phyloP scores from a whole-genome alignment of 1,284 basidiomycete species.

The Ceratobasidium sp. region DNA sequence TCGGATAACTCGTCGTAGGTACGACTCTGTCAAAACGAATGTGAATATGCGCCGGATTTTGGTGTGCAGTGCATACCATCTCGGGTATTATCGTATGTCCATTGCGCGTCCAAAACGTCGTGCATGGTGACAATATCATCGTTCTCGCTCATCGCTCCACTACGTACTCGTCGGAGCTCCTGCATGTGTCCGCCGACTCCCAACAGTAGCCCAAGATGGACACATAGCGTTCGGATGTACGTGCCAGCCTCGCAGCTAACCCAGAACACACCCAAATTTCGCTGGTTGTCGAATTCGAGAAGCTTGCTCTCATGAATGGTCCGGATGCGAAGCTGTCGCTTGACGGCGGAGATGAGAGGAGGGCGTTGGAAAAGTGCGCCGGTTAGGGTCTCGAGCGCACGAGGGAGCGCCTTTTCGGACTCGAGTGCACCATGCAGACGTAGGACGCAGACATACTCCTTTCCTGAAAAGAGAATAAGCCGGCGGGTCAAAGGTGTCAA shows the following conservation, averaged over 20 bases:
- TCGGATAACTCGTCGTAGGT: conserved; percentile 92
- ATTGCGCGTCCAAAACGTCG: conserved; percentile 98
- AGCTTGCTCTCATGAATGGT: conserved; percentile 98
- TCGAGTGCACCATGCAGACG: conserved; percentile 86
- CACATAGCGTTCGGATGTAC: conserved; percentile 97
- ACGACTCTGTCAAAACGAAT: conserved; percentile 70
- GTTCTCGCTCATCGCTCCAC: conserved; percentile 95
- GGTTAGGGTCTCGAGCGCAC: conserved; percentile 95
- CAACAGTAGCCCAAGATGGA: conserved; percentile 92
- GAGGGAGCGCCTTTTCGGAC: conserved; percentile 84
- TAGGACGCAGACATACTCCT: conserved; percentile 98
- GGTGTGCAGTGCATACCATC: conserved; percentile 68
- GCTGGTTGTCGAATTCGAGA: conserved; percentile 97
- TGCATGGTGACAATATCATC: conserved; percentile 99
- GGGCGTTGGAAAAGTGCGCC: conserved; percentile 99
- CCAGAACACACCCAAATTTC: conserved; percentile 97
- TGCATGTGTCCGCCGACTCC: conserved; percentile 99
- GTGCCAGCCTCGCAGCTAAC: conserved; percentile 99
- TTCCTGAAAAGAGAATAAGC: conserved; percentile 62
- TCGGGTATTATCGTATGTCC: conserved; percentile 98
- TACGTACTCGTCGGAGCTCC: conserved; percentile 92
- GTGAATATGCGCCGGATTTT: neutral
- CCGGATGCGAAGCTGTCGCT: conserved; percentile 96
- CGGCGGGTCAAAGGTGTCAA: conserved; percentile 3
- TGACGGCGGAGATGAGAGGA: conserved; percentile 98